Evolutionary conservation across 129 eudicot genomes (phyloP), one percentile per base, ranked within the genome.

Genomic region (Apium graveolens): DNA sequence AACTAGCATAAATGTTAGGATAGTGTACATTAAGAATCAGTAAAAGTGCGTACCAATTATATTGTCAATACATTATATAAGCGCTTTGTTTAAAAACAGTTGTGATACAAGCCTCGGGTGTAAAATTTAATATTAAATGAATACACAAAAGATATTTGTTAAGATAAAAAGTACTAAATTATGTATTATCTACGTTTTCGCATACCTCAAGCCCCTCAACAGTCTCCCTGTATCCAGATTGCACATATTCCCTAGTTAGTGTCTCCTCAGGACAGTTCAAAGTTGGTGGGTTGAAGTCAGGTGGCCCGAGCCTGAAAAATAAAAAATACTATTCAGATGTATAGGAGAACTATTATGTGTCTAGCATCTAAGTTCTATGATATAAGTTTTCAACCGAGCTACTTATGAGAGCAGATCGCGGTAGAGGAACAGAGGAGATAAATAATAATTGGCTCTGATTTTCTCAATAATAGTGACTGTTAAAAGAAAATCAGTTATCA

Each of bases 151-250:
- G 16, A 60, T 60, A 31, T 32, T 66, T 27, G 39, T 66, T 31
- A 66, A 66, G 21, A 66, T 31, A 17, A 11, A 66, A 49, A 65
- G 38, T 66, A 11, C 24, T 31, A 66, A 32, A 4, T 65, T 21
- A 72, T 39, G 46, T 21, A 39, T 44, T 27, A 45, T 73, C 16
- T 31, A 38, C 8, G 38, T 13, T 51, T 72, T 39, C 9, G 65
- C 63, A 77, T 83, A 96, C 99, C 99, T 96, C 99, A 74, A 96
- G 96, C 74, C 97, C 97, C 84, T 96, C 99, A 78, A 96, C 95
- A 14, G 91, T 89, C 88, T 96, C 99, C 85, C 89, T 79, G 89
- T 96, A 96, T 86, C 99, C 99, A 78, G 88, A 81, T 84, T 88
- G 92, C 77, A 88, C 97, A 92, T 92, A 92, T 73, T 96, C 99